Evolutionary conservation across 345 rosid species (phyloP), one percentile per base, ranked within the genome.

Genomic region (Pseudoturritis turrita): DNA sequence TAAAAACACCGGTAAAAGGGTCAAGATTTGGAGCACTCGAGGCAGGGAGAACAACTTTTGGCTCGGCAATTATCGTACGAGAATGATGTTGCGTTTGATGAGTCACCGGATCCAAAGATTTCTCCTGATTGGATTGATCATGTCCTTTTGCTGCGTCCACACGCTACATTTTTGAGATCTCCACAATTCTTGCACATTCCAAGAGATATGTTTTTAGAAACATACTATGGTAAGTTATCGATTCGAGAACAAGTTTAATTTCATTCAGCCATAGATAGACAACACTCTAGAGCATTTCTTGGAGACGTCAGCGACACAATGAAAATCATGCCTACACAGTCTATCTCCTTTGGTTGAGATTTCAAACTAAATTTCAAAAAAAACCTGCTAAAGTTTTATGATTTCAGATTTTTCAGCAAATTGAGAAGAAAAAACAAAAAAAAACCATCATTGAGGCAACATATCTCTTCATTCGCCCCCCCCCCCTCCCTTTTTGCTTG

Each of bases 131-230:
- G 91, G 49, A 88, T 77, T 2, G 56, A 64, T 45, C 97, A 90
- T n/a, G 78, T 82, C 37, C 99, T 96, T 81, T 82, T 86, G 41
- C 99, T 91, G 5, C 74, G 83, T 4, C 87, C 80, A 83, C 97
- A 95, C 0, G 99, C 89, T 73, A 86, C 75, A 78, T 81, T 68
- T 90, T 74, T 83, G 47, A 91, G 75, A 79, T 88, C 89, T 2
- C 97, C 97, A 10, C 99, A 95, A 74, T 74, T 91, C 65, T 63
- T 83, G 79, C 99, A 95, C 93, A 91, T 83, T 29, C 93, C 94
- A 26, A 95, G 83, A 1, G 95, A 84, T 29, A 96, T 95, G 86
- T 10, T 14, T 18, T 17, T 28, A 46, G 11, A 46, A 44, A 56
- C 52, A 64, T 18, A 63, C 8, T 23, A 54, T 36, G 19, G 35